Evolutionary conservation across 768 basidiomycete species (phyloP), one percentile per base, ranked within the genome.

Genomic region (Gloeopeniophorella convolvens): DNA sequence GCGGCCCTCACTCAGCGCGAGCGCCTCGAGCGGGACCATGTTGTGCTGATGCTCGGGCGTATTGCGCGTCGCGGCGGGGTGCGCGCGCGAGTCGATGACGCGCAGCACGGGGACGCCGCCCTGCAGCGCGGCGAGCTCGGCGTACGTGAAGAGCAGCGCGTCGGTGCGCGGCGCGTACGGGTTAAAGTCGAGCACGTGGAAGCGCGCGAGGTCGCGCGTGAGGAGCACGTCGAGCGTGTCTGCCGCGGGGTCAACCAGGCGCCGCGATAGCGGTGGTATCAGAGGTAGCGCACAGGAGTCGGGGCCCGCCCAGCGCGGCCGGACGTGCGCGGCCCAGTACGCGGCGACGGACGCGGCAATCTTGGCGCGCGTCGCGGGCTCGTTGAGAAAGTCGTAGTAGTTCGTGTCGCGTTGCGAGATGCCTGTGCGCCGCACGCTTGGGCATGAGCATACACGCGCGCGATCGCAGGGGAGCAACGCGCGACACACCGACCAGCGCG

Each of bases 161-260:
- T 97, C 93, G n/a, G 95, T 96, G 31, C 79, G 81, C 4, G 82
- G 78, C 10, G 83, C 78, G 60, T 85, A 96, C 0, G 92, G 90
- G 57, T 92, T 92, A 68, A 97, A 91, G 64, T 97, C 95, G 61
- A 98, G 64, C 58, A 98, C 72, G 66, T 92, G 86, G 13, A 80
- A 88, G 10, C 80, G 74, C 2, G 75, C 66, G 30, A 90, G 72
- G 63, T 92, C 82, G 24, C 90, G 83, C 2, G 90, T 91, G 30
- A 97, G 76, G 52, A 94, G 77, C 39, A 96, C 67, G 63, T 98
- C 94, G 59, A 98, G 84, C 8, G 77, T 70, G 62, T 96, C 94
- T 94, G 60, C 32, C 9, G 41, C 34, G 53, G 30, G 21, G 12
- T 42, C 12, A 40, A 35, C n/a, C n/a, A 35, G 50, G 15, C 31